Percentiles rank a stretch among this genome's conserved stretches.
phyloP scores from a whole-genome alignment of 108 stramenopile genomes.

The Fistulifera solaris region DNA sequence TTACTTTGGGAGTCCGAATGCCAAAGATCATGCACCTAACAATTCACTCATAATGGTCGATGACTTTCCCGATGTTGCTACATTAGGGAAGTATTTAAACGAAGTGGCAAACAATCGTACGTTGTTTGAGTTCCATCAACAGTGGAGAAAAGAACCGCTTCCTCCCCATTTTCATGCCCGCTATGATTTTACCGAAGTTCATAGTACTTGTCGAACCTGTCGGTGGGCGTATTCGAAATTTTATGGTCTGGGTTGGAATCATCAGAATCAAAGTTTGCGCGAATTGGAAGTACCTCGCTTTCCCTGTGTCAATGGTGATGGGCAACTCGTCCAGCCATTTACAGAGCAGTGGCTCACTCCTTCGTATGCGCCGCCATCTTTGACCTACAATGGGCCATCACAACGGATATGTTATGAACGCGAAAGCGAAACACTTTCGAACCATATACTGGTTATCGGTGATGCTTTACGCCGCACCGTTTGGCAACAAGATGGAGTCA shows the following conservation, averaged over 20 bases:
- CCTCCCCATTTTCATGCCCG: conserved; percentile 31
- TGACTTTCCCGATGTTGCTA: conserved; percentile 32
- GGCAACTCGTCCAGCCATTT: conserved; percentile 25
- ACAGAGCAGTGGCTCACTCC: conserved; percentile 32
- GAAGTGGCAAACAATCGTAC: conserved; percentile 31
- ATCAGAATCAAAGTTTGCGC: conserved; percentile 26
- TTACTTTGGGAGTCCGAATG: conserved; percentile 60
- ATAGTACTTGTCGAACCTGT: conserved; percentile 52
- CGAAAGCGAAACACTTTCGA: neutral
- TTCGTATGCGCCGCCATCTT: neutral
- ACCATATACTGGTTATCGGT: conserved; percentile 6
- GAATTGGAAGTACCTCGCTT: conserved; percentile 20
- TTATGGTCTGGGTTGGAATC: conserved; percentile 60
- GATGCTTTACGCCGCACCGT: conserved; percentile 12
- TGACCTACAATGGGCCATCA: neutral
- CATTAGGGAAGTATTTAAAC: conserved; percentile 39
- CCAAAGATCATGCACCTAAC: conserved; percentile 49
- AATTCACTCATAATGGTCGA: conserved; percentile 41
- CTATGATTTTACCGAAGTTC: conserved; percentile 36
- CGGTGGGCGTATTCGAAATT: conserved; percentile 46
- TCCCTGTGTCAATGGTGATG: conserved; percentile 19
- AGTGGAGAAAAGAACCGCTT: conserved; percentile 46
- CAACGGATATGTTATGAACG: neutral
- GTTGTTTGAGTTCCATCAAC: conserved; percentile 63
- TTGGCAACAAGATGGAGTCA: conserved; percentile 30